Conservation (phyloP, 768 basidiomycete genomes). For the Tulasnella sp. region DNA sequence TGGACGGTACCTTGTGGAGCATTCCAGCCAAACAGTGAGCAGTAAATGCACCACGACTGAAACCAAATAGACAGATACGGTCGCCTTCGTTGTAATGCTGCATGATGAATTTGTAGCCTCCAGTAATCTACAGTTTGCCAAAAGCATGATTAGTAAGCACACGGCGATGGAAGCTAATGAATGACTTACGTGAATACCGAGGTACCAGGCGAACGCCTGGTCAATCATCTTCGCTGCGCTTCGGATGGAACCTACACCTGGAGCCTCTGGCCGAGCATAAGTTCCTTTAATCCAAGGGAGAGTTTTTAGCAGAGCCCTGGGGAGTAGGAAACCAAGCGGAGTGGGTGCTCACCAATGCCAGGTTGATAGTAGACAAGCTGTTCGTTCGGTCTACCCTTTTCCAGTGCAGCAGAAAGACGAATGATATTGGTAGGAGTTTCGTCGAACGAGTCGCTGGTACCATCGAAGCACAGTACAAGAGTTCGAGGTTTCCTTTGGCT, state of each 20-base stretch:
- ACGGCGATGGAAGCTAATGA: neutral
- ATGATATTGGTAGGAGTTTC: constrained; percentile 57
- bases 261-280: constrained; percentile 38
- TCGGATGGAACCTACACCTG: constrained; percentile 59
- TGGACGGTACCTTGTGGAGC: neutral
- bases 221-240: constrained; percentile 44
- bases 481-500: neutral
- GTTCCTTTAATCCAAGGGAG: constrained; percentile 34
- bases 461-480: constrained; percentile 69
- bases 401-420: constrained; percentile 62
- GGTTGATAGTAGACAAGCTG: constrained; percentile 23
- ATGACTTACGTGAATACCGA: constrained; percentile 38
- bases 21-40: constrained; percentile 66
- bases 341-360: constrained; percentile 26
- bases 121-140: constrained; percentile 30
- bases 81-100: constrained; percentile 65
- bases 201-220: constrained; percentile 26
- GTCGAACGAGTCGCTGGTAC: constrained; percentile 41
- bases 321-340: neutral
- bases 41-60: constrained; percentile 69
- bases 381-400: constrained; percentile 38
- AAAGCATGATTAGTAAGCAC: too few species aligned
- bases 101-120: constrained; percentile 76
- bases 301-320: neutral
- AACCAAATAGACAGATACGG: constrained; percentile 78